A percentile compares a stretch with the other conserved stretches of the same genome.
Conservation (phyloP, 176 grass and related monocot genomes). For the Aechmea fasciata region DNA sequence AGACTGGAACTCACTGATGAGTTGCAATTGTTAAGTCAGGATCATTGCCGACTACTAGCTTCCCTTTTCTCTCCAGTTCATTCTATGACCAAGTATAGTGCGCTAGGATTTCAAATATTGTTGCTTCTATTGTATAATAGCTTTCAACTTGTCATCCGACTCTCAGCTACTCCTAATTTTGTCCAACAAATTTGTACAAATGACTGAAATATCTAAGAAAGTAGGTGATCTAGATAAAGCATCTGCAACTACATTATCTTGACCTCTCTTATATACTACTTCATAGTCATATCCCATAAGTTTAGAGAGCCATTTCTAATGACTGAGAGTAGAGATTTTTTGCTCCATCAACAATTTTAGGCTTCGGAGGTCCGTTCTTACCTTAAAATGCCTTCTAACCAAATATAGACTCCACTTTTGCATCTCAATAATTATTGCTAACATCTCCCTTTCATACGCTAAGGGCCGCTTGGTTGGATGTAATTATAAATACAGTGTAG, state of each 20-base stretch:
- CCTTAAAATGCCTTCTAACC: not conserved
- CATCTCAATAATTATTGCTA: not conserved
- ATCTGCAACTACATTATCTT: not conserved
- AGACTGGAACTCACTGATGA: too few relatives aligned
- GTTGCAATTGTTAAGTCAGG: too few relatives aligned
- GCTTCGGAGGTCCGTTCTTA: not conserved
- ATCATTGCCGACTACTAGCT: not conserved
- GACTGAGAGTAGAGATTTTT: not conserved
- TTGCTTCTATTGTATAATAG: not conserved
- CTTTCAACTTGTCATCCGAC: not conserved
- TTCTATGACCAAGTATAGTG: too few relatives aligned
- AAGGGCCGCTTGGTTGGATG: too few relatives aligned
- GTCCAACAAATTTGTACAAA: not conserved
- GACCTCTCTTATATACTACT: not conserved
- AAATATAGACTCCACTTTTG: conserved; percentile 6
- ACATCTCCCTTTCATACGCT: not conserved
- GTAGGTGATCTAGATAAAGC: not conserved
- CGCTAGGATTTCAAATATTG: too few relatives aligned
- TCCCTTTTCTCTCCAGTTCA: not conserved
- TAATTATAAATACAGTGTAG: too few relatives aligned
- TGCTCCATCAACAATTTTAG: not conserved
- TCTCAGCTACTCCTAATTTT: not conserved
- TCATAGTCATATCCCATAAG: not conserved
- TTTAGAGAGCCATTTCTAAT: not conserved
- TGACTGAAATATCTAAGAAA: not conserved